Base-by-base conservation (phyloP, 495 filamentous ascomycete genomes). In the Penicillium coffeae region DNA sequence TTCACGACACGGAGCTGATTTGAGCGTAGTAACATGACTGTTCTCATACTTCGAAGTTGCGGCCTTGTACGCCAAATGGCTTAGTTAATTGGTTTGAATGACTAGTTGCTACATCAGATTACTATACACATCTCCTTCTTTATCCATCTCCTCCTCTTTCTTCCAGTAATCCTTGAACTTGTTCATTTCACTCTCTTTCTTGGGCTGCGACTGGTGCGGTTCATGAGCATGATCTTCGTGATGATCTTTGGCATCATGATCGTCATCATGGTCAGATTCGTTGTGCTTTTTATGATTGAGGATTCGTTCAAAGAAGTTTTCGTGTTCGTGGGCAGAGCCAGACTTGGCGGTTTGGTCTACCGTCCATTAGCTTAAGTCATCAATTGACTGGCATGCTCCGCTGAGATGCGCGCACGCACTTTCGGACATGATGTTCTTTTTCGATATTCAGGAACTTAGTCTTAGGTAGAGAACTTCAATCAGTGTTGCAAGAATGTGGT, bases 281-380 rank as follows among this genome's bases (percentile, higher is more conserved):
- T 30, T 4, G 25, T 30, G 25, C n/a, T n/a, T n/a, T 13, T 53
- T 45, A 15, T 45, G 51, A 25, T 53, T 39, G 8, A 53, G 40
- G 18, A 53, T 53, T 39, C 51, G 27, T 21, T 53, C 51, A 37
- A 53, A 53, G 45, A 53, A 53, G 34, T 45, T 40, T 34, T 53
- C 51, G 18, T 53, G 45, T 12, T 51, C 35, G 10, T 44, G 49
- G 16, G 34, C 33, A 13, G 19, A 16, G 10, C 16, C 40, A 18
- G 38, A 38, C 30, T 53, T 40, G 48, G 39, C 6, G 18, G 9
- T 10, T 30, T 30, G 25, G 25, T 30, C 25, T 30, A n/a, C n/a
- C n/a, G 25, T 30, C 10, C 4, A 4, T 30, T 30, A 30, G 25
- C 25, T 30, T 30, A 4, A 10, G 4, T 30, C 25, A 30, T 30